phyloP scores from a whole-genome alignment of 495 filamentous ascomycete species.

The Melanomma pulvis-pyrius region DNA sequence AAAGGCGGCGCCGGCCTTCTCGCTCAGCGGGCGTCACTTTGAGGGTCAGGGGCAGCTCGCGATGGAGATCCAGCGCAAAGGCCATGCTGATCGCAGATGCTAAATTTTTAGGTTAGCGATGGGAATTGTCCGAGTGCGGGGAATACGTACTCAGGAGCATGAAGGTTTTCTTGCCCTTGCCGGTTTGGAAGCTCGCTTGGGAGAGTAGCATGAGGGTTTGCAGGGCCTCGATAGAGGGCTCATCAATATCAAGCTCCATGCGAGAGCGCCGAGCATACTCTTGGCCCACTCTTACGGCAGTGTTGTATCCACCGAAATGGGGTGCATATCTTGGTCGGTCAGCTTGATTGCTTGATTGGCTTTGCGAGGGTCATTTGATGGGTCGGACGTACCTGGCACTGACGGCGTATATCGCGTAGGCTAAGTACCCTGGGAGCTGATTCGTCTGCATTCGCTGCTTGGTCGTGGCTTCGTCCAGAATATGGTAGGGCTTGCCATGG shows the following conservation, averaged over 20 bases:
- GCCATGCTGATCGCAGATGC: slow-evolving; percentile 80
- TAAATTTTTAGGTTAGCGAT: slow-evolving; percentile 43
- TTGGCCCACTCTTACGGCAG: slow-evolving; percentile 60
- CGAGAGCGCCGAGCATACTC: slow-evolving; percentile 70
- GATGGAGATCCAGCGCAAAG: slow-evolving; percentile 74
- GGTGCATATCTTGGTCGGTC: slow-evolving; percentile 60
- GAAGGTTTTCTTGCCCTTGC: slow-evolving; percentile 81
- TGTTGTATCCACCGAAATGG: slow-evolving; percentile 62
- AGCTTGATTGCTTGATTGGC: slow-evolving; percentile 27
- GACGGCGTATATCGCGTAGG: slow-evolving; percentile 74
- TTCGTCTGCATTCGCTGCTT: slow-evolving; percentile 68
- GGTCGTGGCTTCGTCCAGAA: slow-evolving; percentile 72
- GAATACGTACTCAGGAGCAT: slow-evolving; percentile 72
- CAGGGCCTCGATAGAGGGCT: slow-evolving; percentile 73
- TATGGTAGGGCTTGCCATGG: slow-evolving; percentile 76
- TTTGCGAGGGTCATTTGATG: slow-evolving; percentile 9
- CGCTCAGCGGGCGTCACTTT: slow-evolving; percentile 63
- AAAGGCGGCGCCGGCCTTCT: slow-evolving; percentile 73
- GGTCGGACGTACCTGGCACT: slow-evolving; percentile 60
- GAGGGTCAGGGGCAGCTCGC: slow-evolving; percentile 62
- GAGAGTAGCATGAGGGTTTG: slow-evolving; percentile 77
- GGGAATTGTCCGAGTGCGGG: slow-evolving; percentile 11
- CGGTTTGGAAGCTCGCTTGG: slow-evolving; percentile 71
- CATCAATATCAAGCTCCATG: slow-evolving; percentile 71
- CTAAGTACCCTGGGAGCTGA: slow-evolving; percentile 64